Conservation (phyloP, 495 filamentous ascomycete genomes). For the Penicillium manginii region DNA sequence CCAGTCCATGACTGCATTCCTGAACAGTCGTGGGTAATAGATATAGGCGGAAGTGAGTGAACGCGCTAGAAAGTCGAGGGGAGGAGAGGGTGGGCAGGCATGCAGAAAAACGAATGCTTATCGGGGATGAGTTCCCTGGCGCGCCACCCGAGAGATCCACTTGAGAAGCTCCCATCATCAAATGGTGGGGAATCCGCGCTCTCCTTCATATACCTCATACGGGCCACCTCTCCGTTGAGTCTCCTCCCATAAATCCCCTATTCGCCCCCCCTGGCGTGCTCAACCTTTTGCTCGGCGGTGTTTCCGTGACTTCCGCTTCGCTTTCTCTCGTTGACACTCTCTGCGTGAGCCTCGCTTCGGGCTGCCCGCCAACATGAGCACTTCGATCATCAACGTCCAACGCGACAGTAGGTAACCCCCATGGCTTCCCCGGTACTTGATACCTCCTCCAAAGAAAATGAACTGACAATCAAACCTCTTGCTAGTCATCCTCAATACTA, state of each 20-base stretch:
- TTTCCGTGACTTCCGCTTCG: constrained; percentile 6
- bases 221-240: constrained; percentile 15
- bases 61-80: too few relatives aligned
- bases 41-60: too few relatives aligned
- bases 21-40: not conserved
- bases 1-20: constrained; percentile 47
- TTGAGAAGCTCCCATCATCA: constrained; percentile 24
- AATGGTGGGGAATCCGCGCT: constrained; percentile 37
- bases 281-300: not conserved
- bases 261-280: constrained; percentile 2
- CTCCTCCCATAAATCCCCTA: not conserved
- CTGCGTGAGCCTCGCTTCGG: constrained; percentile 17
- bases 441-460: not conserved
- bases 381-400: constrained; percentile 56
- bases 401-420: constrained; percentile 48
- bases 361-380: constrained; percentile 51
- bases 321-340: constrained; percentile 4
- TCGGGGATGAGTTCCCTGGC: constrained; percentile 29
- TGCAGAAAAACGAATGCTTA: constrained; percentile 24
- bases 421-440: not conserved
- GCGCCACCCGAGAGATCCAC: constrained; percentile 34
- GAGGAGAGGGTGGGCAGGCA: not conserved
- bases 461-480: constrained; percentile 12
- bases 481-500: constrained; percentile 62
- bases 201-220: constrained; percentile 36